These are phyloP conservation scores for Lotmaria passim DNA, from an alignment of 208 protist genomes.

Conservation along the genomic window DNA sequence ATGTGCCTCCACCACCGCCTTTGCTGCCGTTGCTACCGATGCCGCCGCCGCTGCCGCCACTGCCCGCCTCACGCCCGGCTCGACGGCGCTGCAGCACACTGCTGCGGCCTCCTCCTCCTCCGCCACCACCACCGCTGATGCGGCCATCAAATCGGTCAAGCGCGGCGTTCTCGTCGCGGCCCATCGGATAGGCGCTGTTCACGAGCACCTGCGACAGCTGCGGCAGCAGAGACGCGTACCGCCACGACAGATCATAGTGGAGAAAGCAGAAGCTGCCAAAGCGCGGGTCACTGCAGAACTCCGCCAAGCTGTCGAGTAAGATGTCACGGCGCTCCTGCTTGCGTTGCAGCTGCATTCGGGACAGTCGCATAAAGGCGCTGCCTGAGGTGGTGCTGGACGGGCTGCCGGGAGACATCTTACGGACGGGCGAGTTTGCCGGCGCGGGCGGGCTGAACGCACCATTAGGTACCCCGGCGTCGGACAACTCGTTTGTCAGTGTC, in stretches of 20 bases:
- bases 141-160: not conserved
- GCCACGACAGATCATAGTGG: conserved; percentile 88
- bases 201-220: conserved; percentile 70
- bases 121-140: conserved; percentile 5
- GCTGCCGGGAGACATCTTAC: conserved; percentile 10
- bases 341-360: conserved; percentile 32
- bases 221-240: conserved; percentile 66
- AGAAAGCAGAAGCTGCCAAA: conserved; percentile 84
- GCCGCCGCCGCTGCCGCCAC: conserved; percentile 3
- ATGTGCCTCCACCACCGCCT: not conserved
- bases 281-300: conserved; percentile 73
- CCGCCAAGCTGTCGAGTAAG: conserved; percentile 85
- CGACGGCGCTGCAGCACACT: not conserved
- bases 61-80: not conserved
- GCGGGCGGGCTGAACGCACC: conserved; percentile 13
- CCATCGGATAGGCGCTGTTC: conserved; percentile 38
- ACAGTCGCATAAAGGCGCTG: conserved; percentile 19
- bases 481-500: conserved; percentile 56
- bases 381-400: conserved; percentile 10
- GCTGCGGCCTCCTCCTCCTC: not conserved
- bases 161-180: not conserved
- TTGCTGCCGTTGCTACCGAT: conserved; percentile 3
- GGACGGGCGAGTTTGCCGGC: not conserved
- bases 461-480: conserved; percentile 1
- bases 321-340: conserved; percentile 79